Evolutionary conservation across 2,329 filamentous ascomycete species (phyloP), one percentile per base, ranked within the genome.

Genomic region (Sarocladium oryzae): DNA sequence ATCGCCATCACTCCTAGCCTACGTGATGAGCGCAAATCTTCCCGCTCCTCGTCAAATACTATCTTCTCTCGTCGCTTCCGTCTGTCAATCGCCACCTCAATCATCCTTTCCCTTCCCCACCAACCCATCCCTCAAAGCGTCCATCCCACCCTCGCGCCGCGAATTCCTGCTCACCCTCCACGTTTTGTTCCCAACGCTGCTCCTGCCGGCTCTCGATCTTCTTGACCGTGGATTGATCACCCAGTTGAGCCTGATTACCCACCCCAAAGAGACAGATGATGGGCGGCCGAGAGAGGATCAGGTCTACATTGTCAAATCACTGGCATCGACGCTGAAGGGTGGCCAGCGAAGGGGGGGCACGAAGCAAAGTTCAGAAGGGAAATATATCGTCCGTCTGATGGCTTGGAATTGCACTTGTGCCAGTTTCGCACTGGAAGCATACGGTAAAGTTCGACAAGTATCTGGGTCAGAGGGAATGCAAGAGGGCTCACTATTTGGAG

Each of bases 331-430:
- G 60, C 67, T 55, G 58, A 49, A 37, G 18, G 46, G 33, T 11
- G 30, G 32, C n/a, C 30, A 37, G 23, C 36, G 33, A 32, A 49
- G 33, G 16, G 16, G n/a, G 32, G 33, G 7, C 3, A 13, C 20
- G 46, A 21, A 36, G 13, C 33, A 37, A n/a, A 18, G 18, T 24
- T 11, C 23, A 4, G 43, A 48, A 15, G 26, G 56, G 36, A 56
- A 60, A 49, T 95, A 96, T 67, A 74, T 88, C 58, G 87, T 97
- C 15, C 80, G 84, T 9, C 75, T 91, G 1, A 59, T 66, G 1
- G 81, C 85, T 1, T 97, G 93, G 93, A 90, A 86, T 66, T 99
- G 93, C 67, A 88, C 82, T 1, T 99, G 93, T 70, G 86, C 90
- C 3, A 84, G 83, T 1, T 97, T 97, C 66, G 78, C 85, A 0